phyloP scores from a whole-genome alignment of 2,329 filamentous ascomycete species.

The Aureobasidium sp. region DNA sequence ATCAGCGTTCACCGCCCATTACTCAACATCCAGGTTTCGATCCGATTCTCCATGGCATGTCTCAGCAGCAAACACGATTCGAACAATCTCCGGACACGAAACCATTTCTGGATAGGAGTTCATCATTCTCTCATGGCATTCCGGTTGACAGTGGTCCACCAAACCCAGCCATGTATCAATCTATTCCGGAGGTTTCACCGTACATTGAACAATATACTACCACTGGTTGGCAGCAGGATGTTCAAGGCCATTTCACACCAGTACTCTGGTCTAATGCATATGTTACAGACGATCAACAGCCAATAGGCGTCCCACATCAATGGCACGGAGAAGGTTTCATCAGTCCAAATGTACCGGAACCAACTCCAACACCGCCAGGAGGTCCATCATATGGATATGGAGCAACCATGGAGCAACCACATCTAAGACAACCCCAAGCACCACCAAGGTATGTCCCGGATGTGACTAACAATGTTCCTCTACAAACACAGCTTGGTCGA shows the following conservation, averaged over 20 bases:
- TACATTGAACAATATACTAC: background rate
- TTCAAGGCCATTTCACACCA: constrained; percentile 1
- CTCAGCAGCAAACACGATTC: background rate
- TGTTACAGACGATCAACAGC: background rate
- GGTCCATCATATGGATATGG: background rate
- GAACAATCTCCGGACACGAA: background rate
- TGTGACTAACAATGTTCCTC: background rate
- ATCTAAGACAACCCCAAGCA: background rate
- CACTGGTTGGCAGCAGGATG: constrained; percentile 1
- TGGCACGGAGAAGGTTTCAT: background rate
- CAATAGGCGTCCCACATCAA: constrained; percentile 6
- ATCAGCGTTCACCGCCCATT: background rate
- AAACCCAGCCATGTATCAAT: background rate
- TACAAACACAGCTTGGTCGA: constrained; percentile 16
- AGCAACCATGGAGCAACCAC: background rate
- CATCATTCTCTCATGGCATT: background rate
- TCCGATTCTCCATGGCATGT: constrained; percentile 4
- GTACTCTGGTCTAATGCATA: constrained; percentile 9
- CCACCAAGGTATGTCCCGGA: background rate
- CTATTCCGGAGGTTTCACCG: background rate
- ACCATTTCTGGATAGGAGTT: background rate
- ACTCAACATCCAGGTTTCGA: background rate
- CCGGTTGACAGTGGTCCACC: background rate
- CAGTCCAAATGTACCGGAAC: background rate
- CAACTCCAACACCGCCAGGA: background rate